A percentile compares a stretch with the other conserved stretches of the same genome.
Conservation (phyloP, 164 flowering plant species). For the Buxus sempervirens region DNA sequence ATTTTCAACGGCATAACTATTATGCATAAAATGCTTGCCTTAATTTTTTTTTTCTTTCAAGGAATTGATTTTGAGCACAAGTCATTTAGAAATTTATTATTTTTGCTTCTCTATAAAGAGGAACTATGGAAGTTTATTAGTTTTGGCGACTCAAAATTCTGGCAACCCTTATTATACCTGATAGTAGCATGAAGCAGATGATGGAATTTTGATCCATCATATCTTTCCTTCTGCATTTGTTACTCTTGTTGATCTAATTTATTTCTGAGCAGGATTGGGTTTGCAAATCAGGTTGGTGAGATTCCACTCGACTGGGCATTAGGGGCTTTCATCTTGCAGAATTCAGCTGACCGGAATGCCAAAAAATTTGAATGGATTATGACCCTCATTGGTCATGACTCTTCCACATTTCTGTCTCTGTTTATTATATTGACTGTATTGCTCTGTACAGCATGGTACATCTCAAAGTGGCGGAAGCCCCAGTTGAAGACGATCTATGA, state of each 20-base stretch:
- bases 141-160: too few relatives aligned
- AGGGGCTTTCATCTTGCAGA: constrained; percentile 88
- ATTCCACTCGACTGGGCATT: constrained; percentile 94
- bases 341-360: constrained; percentile 20
- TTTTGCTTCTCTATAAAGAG: too few relatives aligned
- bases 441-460: constrained; percentile 45
- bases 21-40: too few relatives aligned
- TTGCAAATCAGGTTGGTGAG: constrained; percentile 61
- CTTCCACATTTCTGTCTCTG: constrained; percentile 39
- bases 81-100: too few relatives aligned
- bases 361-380: constrained; percentile 34
- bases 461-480: constrained; percentile 73
- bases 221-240: not conserved
- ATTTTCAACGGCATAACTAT: not conserved
- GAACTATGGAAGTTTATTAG: too few relatives aligned
- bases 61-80: too few relatives aligned
- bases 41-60: not conserved
- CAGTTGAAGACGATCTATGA: constrained; percentile 87
- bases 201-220: not conserved
- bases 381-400: constrained; percentile 30
- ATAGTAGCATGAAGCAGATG: not conserved
- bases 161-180: too few relatives aligned
- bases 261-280: constrained; percentile 53
- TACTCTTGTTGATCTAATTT: constrained; percentile 1
- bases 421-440: constrained; percentile 35